phyloP scores from a whole-genome alignment of 176 grass and related monocot genomes.

The Aechmea fasciata region DNA sequence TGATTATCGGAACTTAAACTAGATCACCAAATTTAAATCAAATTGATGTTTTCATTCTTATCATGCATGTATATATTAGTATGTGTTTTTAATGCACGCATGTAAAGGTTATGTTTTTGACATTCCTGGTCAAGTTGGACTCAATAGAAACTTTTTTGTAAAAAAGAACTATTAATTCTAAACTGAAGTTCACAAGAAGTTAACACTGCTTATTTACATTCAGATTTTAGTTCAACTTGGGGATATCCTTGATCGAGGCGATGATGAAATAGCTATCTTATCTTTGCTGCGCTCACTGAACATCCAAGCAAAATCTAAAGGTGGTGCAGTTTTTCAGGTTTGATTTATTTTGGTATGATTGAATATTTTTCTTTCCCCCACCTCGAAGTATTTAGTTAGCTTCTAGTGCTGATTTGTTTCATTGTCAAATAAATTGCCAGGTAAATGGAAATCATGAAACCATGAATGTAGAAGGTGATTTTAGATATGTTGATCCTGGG shows the following conservation, averaged over 20 bases:
- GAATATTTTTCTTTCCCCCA: neutral
- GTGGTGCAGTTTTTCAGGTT: constrained; percentile 96
- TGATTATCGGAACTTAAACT: too few relatives aligned
- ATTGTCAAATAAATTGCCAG: constrained; percentile 13
- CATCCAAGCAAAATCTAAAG: constrained; percentile 61
- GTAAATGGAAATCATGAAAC: constrained; percentile 95
- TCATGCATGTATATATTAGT: too few relatives aligned
- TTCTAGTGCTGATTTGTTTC: neutral
- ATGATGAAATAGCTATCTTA: constrained; percentile 83
- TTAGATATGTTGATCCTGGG: constrained; percentile 57
- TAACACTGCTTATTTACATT: constrained; percentile 9
- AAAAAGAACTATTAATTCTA: too few relatives aligned
- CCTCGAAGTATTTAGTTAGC: neutral
- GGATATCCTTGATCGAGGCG: constrained; percentile 84
- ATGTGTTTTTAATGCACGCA: too few relatives aligned
- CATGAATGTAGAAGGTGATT: constrained; percentile 89
- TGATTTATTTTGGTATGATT: neutral
- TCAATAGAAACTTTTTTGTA: too few relatives aligned
- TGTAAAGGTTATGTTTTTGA: neutral
- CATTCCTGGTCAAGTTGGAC: neutral
- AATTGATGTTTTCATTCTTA: too few relatives aligned
- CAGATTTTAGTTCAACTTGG: constrained; percentile 89
- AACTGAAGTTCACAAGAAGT: neutral
- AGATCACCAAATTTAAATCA: too few relatives aligned
- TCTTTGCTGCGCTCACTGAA: constrained; percentile 69